Percentiles rank a stretch among this genome's conserved stretches.
phyloP scores from a whole-genome alignment of 1,284 basidiomycete genomes.

The Cerioporus squamosus region DNA sequence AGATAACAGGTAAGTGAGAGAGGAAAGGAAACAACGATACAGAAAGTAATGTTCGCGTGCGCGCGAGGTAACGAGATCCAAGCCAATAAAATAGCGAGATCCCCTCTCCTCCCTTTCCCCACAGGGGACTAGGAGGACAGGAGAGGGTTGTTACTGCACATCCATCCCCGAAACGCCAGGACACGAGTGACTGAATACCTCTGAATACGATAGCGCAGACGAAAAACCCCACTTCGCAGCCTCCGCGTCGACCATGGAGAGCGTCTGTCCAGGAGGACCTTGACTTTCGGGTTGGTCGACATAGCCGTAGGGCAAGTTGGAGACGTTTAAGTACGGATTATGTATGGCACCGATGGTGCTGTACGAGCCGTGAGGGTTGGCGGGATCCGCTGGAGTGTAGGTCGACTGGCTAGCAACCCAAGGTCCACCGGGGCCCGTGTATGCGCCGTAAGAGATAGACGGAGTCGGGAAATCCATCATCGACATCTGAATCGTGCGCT shows the following conservation, averaged over 20 bases:
- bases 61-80: constrained; percentile 13
- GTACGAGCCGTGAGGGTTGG: constrained; percentile 13
- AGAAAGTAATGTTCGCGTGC: constrained; percentile 19
- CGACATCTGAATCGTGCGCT: constrained; percentile 37
- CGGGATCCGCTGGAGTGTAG: constrained; percentile 18
- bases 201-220: constrained; percentile 22
- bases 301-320: constrained; percentile 6
- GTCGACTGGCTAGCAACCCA: constrained; percentile 17
- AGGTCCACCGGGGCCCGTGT: constrained; percentile 5
- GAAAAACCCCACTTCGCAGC: constrained; percentile 5
- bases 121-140: constrained; percentile 31
- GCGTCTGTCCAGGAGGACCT: constrained; percentile 5
- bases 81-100: constrained; percentile 19
- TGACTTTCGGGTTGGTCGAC: constrained; percentile 3
- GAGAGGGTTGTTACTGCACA: constrained; percentile 19
- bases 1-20: background rate
- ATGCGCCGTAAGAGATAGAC: constrained; percentile 20
- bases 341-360: background rate
- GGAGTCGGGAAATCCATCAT: constrained; percentile 32
- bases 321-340: constrained; percentile 1
- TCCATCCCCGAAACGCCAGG: constrained; percentile 17
- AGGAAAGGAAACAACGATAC: constrained; percentile 20
- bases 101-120: constrained; percentile 33
- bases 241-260: constrained; percentile 6
- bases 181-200: constrained; percentile 19